Conservation (phyloP, 2,329 filamentous ascomycete species). For the Trichoderma sp. region DNA sequence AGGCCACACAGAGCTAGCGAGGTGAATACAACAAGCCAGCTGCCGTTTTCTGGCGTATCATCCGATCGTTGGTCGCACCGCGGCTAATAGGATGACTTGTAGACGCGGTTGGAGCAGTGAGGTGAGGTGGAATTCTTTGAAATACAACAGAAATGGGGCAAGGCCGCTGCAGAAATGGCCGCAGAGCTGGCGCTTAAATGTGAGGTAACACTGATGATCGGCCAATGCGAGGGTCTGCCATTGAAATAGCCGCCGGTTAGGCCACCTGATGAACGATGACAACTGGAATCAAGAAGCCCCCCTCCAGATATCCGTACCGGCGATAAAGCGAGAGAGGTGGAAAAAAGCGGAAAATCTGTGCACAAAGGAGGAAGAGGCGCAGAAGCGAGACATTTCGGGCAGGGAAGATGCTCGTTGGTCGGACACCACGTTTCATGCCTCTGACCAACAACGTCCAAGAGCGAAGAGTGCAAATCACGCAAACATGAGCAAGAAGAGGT, state of each 20-base stretch:
- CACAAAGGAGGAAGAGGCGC: background rate
- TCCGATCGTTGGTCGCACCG: constrained; percentile 9
- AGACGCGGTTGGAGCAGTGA: constrained; percentile 22
- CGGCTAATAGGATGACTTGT: constrained; percentile 19
- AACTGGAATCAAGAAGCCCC: background rate
- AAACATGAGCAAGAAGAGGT: background rate
- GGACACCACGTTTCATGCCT: background rate
- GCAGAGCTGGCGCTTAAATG: constrained; percentile 28
- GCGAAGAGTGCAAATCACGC: background rate
- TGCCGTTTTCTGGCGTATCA: background rate
- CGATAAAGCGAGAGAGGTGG: background rate
- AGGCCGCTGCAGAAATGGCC: background rate
- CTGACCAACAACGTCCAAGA: background rate
- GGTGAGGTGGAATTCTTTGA: background rate
- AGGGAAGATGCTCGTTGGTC: background rate
- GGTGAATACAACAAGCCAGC: background rate
- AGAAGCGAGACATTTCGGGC: background rate
- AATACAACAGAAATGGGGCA: constrained; percentile 11
- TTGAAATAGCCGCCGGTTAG: constrained; percentile 2
- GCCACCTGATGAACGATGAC: background rate
- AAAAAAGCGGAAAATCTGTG: background rate
- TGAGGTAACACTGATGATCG: constrained; percentile 20
- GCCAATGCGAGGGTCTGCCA: background rate
- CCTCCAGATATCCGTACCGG: background rate
- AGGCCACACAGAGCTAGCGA: background rate